Evolutionary conservation across 805 yeast genomes (phyloP).

Genomic region (Torulaspora quercuum): DNA sequence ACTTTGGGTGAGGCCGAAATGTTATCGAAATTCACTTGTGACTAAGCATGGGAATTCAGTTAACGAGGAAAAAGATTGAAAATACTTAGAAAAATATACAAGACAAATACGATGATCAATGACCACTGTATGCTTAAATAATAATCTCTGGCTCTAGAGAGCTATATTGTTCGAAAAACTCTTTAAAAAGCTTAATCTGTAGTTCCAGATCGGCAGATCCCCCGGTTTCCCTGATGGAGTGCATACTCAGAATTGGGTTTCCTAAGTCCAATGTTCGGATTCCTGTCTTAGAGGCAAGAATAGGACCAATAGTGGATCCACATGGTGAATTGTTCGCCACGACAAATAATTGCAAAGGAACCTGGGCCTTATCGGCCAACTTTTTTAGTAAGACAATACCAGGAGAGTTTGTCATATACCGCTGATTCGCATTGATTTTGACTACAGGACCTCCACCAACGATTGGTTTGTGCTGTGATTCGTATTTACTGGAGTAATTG

Average conservation of each 20-base stretch:
- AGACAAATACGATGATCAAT: too few species aligned
- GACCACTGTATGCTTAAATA: conserved; percentile 33
- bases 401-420: conserved; percentile 90
- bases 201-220: conserved; percentile 69
- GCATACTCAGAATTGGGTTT: conserved; percentile 91
- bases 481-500: conserved; percentile 75
- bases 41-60: too few species aligned
- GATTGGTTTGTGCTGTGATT: conserved; percentile 71
- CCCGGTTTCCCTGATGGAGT: conserved; percentile 87
- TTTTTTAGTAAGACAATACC: conserved; percentile 77
- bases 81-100: too few species aligned
- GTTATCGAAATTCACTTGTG: too few species aligned
- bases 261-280: conserved; percentile 86
- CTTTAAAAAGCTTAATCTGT: conserved; percentile 57
- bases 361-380: conserved; percentile 60
- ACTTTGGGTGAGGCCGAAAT: too few species aligned
- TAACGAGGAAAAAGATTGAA: too few species aligned
- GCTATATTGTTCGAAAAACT: conserved; percentile 53
- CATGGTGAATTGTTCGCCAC: conserved; percentile 90
- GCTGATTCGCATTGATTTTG: conserved; percentile 90
- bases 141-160: conserved; percentile 42
- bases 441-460: conserved; percentile 89
- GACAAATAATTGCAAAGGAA: conserved; percentile 92
- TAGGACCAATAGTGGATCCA: conserved; percentile 96
- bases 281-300: conserved; percentile 82